Conservation (phyloP, 2,329 filamentous ascomycete genomes). For the Hymenoscyphus albidus region DNA sequence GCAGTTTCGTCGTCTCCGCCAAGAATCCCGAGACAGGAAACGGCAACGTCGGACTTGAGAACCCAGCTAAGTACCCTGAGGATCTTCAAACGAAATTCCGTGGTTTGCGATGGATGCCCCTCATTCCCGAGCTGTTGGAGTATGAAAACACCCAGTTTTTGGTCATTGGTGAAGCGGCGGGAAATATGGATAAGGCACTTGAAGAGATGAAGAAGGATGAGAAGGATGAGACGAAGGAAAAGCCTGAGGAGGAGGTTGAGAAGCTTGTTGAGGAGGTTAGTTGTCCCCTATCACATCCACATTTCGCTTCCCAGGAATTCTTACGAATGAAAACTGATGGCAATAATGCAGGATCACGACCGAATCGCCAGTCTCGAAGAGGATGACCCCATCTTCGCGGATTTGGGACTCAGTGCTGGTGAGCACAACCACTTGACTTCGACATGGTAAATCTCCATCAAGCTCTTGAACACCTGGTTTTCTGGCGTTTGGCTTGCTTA, state of each 20-base stretch:
- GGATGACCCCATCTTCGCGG: slow-evolving; percentile 46
- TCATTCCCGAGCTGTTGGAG: slow-evolving; percentile 69
- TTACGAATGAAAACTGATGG: background rate
- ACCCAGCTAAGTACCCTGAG: slow-evolving; percentile 66
- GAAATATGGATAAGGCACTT: slow-evolving; percentile 53
- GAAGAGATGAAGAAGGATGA: slow-evolving; percentile 53
- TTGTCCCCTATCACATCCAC: background rate
- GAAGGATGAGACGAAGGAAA: slow-evolving; percentile 54
- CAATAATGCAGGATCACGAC: slow-evolving; percentile 49
- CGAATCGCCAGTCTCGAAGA: slow-evolving; percentile 39
- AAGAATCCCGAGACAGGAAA: slow-evolving; percentile 76
- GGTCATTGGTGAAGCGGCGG: slow-evolving; percentile 66
- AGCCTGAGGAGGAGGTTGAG: slow-evolving; percentile 67
- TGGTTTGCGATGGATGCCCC: slow-evolving; percentile 68
- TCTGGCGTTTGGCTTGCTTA: background rate
- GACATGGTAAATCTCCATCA: slow-evolving; percentile 46
- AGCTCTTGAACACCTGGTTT: background rate
- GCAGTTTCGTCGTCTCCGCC: slow-evolving; percentile 73
- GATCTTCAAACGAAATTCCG: slow-evolving; percentile 70
- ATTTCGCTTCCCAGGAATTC: background rate
- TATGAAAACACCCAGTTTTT: slow-evolving; percentile 74
- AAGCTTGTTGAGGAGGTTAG: slow-evolving; percentile 70
- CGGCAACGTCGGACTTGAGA: slow-evolving; percentile 56
- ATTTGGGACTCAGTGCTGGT: slow-evolving; percentile 54
- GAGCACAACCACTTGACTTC: slow-evolving; percentile 62